Percentiles rank a stretch among this genome's conserved stretches.
These are phyloP conservation scores for Trifolium fragiferum DNA, from an alignment of 306 rosid genomes.

Conservation along the genomic window DNA sequence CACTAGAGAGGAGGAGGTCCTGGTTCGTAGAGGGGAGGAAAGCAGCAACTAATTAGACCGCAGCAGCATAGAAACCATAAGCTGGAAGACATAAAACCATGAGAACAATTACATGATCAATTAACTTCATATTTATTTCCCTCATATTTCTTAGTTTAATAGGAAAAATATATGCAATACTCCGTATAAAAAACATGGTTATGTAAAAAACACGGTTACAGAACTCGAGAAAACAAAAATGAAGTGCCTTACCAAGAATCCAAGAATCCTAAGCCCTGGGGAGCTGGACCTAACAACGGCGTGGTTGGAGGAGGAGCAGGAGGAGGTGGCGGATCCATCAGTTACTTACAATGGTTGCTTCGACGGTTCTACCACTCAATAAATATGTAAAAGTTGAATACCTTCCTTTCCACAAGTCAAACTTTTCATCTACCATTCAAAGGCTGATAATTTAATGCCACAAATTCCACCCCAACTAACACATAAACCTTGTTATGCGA, in stretches of 20 bases:
- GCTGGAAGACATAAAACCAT: conserved; percentile 49
- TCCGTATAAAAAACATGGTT: neutral
- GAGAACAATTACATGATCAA: neutral
- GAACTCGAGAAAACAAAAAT: neutral
- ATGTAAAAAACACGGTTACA: neutral
- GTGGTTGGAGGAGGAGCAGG: conserved; percentile 39
- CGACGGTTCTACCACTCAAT: neutral
- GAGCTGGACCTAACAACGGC: conserved; percentile 59
- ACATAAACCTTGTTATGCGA: neutral
- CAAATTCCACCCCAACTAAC: conserved; percentile 54
- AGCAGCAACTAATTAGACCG: conserved; percentile 69
- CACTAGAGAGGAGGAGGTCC: conserved; percentile 70
- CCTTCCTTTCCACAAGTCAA: conserved; percentile 48
- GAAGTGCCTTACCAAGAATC: conserved; percentile 54
- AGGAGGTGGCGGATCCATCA: conserved; percentile 60
- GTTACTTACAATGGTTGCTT: conserved; percentile 14
- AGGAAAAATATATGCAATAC: neutral
- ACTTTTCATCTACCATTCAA: conserved; percentile 73
- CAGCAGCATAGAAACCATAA: conserved; percentile 81
- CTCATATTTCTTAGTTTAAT: neutral
- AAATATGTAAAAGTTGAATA: conserved; percentile 9
- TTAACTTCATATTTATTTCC: neutral
- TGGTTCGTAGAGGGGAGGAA: conserved; percentile 70
- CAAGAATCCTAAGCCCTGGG: conserved; percentile 54
- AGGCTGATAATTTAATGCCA: conserved; percentile 27